Evolutionary conservation across 1,284 basidiomycete species (phyloP), one percentile per base, ranked within the genome.

Genomic region (Violaceomyces palustris): DNA sequence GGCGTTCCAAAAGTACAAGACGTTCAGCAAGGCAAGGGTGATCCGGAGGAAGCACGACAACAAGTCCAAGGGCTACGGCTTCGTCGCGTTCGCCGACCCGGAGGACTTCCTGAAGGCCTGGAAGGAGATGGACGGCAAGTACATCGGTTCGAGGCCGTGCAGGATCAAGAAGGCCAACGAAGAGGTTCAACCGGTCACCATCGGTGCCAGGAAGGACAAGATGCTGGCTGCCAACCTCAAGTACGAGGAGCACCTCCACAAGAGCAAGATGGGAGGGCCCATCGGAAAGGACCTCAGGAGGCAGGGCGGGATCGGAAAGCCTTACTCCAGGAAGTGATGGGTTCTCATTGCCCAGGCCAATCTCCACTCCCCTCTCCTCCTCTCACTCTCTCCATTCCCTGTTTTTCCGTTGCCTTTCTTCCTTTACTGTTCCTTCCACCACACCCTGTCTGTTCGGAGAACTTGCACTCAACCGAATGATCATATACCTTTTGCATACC

Each of bases 41-140:
- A 88, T 98, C 41, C 80, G 92, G 32, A 93, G 98, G 72, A 84
- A 87, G 69, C 42, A 92, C 29, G 61, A 73, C 52, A 54, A 72
- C 88, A 77, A 98, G 87, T 89, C 91, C 0, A 94, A 90, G 74
- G 76, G 76, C 0, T 99, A 86, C 69, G 94, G 90, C 1, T 99
- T 99, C 69, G 90, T 98, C 26, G 88, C 90, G 0, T 98, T 98
- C 75, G 89, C 88, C 45, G 94, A 98, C 68, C 94, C 94, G 0
- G 93, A 98, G 76, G 94, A 99, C 74, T 98, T 97, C 74, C 75
- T 99, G 47, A 90, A 83, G 64, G 94, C 94, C 6, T 99, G 94
- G 94, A 98, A 98, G 73, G 90, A 98, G 75, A 97, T 97, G 90
- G 89, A 99, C 74, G 93, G 92, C 86, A 72, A 72, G 35, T 72